Conservation (phyloP, 139 green algal genomes). For the Ettlia oleoabundans region DNA sequence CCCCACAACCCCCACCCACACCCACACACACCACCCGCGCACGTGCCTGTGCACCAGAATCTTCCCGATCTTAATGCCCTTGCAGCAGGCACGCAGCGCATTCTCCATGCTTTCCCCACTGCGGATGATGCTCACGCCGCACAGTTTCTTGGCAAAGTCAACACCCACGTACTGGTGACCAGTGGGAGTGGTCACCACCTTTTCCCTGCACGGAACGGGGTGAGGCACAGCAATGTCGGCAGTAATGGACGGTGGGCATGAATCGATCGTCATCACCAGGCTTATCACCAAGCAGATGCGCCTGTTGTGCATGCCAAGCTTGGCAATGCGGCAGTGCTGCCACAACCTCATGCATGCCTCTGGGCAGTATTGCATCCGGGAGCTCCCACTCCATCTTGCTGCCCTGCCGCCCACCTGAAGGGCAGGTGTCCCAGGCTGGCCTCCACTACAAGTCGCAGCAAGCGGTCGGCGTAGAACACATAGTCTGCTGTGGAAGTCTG, state of each 20-base stretch:
- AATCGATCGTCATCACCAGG: too few species aligned
- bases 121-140: slow-evolving; percentile 95
- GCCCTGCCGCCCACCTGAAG: slow-evolving; percentile 70
- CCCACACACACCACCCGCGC: too few species aligned
- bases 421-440: slow-evolving; percentile 92
- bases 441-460: slow-evolving; percentile 87
- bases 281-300: too few species aligned
- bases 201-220: slow-evolving; percentile 57
- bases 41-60: slow-evolving; percentile 89
- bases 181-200: slow-evolving; percentile 89
- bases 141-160: slow-evolving; percentile 94
- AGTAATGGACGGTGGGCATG: too few species aligned
- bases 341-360: neutral
- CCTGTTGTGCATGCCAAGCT: too few species aligned
- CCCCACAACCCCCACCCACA: neutral
- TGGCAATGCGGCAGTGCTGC: neutral
- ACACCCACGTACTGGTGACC: slow-evolving; percentile 90
- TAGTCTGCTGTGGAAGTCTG: slow-evolving; percentile 89
- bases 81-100: slow-evolving; percentile 95
- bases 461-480: slow-evolving; percentile 94
- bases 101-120: slow-evolving; percentile 97
- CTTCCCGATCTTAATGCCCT: slow-evolving; percentile 99
- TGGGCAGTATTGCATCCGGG: too few species aligned
- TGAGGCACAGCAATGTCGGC: neutral
- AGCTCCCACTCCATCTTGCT: too few species aligned